phyloP scores from a whole-genome alignment of 208 protist genomes.

The Polymyxa betae region DNA sequence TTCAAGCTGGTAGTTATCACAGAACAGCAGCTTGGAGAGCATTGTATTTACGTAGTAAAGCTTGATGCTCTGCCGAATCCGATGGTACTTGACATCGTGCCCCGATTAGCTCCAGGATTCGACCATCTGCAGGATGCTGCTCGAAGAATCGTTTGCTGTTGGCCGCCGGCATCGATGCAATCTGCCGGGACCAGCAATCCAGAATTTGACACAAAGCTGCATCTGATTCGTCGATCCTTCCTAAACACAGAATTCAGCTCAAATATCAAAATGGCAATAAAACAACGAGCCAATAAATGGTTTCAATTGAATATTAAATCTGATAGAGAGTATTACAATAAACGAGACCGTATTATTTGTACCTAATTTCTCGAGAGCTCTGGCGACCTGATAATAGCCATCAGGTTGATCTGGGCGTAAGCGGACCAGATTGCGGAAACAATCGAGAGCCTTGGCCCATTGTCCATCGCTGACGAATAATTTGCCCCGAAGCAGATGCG shows the following conservation, averaged over 20 bases:
- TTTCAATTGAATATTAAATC: too few relatives aligned
- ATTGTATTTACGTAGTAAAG: background rate
- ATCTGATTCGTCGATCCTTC: background rate
- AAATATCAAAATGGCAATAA: background rate
- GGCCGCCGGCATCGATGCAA: background rate
- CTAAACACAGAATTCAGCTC: background rate
- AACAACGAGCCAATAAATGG: background rate
- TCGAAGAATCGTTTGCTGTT: background rate
- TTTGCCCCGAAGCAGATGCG: constrained; percentile 31
- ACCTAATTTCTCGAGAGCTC: constrained; percentile 14
- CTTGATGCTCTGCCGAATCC: background rate
- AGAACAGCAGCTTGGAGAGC: background rate
- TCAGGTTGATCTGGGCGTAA: constrained; percentile 5
- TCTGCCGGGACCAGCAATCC: background rate
- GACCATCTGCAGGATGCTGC: background rate
- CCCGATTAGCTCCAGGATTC: constrained; percentile 24
- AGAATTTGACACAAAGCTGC: background rate
- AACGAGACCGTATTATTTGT: background rate
- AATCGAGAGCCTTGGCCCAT: background rate
- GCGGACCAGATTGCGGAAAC: background rate
- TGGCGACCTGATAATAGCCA: constrained; percentile 30
- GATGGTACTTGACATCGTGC: background rate
- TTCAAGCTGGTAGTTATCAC: too few relatives aligned
- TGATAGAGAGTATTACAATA: too few relatives aligned
- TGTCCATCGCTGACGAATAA: background rate